Evolutionary conservation across 257 asterid species (phyloP).

Genomic region (Solanum gracilifrons): DNA sequence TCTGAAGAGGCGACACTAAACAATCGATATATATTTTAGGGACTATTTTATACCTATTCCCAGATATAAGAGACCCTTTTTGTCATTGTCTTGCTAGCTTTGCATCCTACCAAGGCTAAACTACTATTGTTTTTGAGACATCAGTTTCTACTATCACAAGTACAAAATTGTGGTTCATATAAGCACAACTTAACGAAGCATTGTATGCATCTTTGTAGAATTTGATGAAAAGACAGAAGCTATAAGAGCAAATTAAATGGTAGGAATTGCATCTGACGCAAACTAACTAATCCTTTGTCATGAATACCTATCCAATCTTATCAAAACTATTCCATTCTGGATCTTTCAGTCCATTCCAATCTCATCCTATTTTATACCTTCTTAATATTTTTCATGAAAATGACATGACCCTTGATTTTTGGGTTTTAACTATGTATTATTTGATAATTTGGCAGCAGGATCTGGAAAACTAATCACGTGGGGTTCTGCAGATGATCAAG

Average conservation of each 20-base stretch:
- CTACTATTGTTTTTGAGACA: background rate
- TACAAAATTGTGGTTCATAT: background rate
- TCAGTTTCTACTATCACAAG: background rate
- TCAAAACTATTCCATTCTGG: background rate
- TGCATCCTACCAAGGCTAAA: background rate
- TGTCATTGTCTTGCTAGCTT: background rate
- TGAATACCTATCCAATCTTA: background rate
- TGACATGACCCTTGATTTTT: background rate
- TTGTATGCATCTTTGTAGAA: background rate
- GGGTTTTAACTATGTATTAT: background rate
- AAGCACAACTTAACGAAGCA: background rate
- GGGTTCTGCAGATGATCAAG: constrained; percentile 90
- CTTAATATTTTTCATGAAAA: background rate
- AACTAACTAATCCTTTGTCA: background rate
- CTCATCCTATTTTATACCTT: background rate
- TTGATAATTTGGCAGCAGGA: constrained; percentile 16
- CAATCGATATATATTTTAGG: background rate
- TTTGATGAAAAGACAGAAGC: background rate
- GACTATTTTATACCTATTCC: background rate
- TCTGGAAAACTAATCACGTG: constrained; percentile 54
- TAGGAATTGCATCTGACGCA: background rate
- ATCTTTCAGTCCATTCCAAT: background rate
- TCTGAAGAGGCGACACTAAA: background rate
- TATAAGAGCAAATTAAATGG: background rate
- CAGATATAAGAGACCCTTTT: background rate